Evolutionary conservation across 257 asterid genomes (phyloP), one percentile per base, ranked within the genome.

Genomic region (Orobanche coerulescens): DNA sequence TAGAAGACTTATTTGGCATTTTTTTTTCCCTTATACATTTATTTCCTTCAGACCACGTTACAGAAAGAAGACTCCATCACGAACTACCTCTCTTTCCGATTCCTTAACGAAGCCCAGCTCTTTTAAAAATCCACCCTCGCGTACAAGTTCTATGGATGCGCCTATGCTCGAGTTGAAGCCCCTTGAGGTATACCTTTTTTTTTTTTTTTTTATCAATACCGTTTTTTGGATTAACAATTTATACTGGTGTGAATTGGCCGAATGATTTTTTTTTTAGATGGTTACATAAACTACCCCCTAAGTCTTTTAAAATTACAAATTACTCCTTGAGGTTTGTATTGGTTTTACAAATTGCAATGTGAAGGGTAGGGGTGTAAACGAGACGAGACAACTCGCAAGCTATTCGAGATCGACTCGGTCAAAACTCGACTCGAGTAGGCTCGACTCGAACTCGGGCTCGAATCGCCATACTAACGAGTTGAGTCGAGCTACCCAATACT

Each of bases 81-180:
- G 62, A 31, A 70, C 65, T 62, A 39, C 64, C 59, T 82, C 95
- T 22, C 71, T 20, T 16, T 43, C 80, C 2, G 12, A 61, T 61
- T 86, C 95, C 48, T 64, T 75, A 71, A 71, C 93, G 53, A 79
- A 81, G 75, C 84, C 78, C 5, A 49, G 49, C 62, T 82, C 95
- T 64, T 71, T 79, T 53, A 78, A 58, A 34, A 81, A 73, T 16
- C 69, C 93, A 19, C 79, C 78, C 26, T 70, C 90, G 10, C 85
- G 82, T 31, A 8, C 82, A 51, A 69, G 53, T 52, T 84, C 96
- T 8, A 6, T 81, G 11, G 58, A 36, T 47, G 62, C 63, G 12
- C 85, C 85, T 52, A 76, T 84, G 91, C 67, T 89, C 44, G 95
- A 93, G 77, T 68, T 88, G 86, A 88, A 74, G 72, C 84, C 95